phyloP scores from a whole-genome alignment of 371 early-diverging fungal species.

The Scutellospora calospora region DNA sequence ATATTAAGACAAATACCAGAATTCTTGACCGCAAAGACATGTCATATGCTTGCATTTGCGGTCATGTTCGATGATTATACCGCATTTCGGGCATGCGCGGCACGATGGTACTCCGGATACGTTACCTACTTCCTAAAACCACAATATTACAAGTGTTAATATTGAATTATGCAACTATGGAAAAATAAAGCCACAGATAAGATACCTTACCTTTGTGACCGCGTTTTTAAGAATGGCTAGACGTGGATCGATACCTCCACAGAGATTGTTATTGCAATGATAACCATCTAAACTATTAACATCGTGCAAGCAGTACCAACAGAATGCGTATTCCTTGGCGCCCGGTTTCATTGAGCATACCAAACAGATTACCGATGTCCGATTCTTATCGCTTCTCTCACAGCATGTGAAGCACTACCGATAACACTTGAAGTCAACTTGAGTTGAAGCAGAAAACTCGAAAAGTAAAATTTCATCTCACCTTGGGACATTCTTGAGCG shows the following conservation, averaged over 20 bases:
- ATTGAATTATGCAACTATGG: conserved; percentile 8
- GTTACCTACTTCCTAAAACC: conserved; percentile 1
- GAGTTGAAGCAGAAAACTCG: conserved; percentile 1
- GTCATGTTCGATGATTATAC: conserved; percentile 32
- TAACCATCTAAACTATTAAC: neutral
- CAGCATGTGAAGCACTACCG: conserved; percentile 27
- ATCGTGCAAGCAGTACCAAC: conserved; percentile 28
- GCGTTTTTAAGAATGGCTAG: conserved; percentile 33
- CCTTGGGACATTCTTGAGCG: conserved; percentile 27
- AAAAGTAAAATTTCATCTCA: conserved; percentile 25
- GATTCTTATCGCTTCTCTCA: conserved; percentile 16
- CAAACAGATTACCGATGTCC: conserved; percentile 3
- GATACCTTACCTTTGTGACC: conserved; percentile 16
- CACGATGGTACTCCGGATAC: conserved; percentile 32
- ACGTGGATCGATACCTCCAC: conserved; percentile 31
- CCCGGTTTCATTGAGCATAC: conserved; percentile 18
- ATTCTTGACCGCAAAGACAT: conserved; percentile 21
- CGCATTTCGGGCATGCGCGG: conserved; percentile 28
- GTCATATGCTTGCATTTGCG: conserved; percentile 12
- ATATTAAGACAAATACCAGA: conserved; percentile 26
- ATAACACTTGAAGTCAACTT: conserved; percentile 8
- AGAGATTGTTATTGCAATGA: conserved; percentile 16
- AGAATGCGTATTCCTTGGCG: conserved; percentile 7
- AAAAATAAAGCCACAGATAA: neutral
- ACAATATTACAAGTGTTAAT: conserved; percentile 2